Evolutionary conservation across 2,329 filamentous ascomycete genomes (phyloP), one percentile per base, ranked within the genome.

Genomic region (Scytalidium sp.): DNA sequence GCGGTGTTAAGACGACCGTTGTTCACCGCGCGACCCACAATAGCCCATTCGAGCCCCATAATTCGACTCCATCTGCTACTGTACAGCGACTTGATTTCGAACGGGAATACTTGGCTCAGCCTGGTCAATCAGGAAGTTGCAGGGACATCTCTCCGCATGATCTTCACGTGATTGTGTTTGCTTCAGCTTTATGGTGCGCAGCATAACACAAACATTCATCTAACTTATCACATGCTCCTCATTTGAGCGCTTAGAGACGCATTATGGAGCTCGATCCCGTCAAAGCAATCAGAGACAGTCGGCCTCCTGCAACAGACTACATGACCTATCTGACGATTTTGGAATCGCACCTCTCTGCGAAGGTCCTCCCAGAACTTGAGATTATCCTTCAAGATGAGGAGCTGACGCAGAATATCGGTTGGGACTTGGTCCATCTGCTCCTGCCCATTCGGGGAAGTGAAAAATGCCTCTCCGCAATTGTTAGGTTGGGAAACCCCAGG

Each of bases 321-420:
- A 80, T 91, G 61, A 90, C 87, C 19, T 93, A 91, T 67, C 78
- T 92, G 48, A 90, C 87, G 49, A 84, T 92, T 55, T 72, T 93
- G 61, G 86, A 90, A 66, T 83, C 87, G 67, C 85, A 88, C 57
- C 74, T 91, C 42, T 83, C 78, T 4, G 76, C 81, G 17, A 82
- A 85, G 51, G 76, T 85, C 52, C 72, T 93, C 41, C 84, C 87
- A 1, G 71, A 80, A 3, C 75, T 93, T 42, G 80, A 90, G 58
- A 76, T 85, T 19, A 81, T 88, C 29, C 74, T 90, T 17, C 81
- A 87, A 65, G 83, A 89, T 74, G 73, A 76, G 9, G 75, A 80
- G 50, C 73, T 92, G 50, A 89, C 87, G 2, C 80, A 80, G 52
- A 86, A 90, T 50, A 91, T 93, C 60, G 89, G 89, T 45, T 94